A percentile compares a stretch with the other conserved stretches of the same genome.
Evolutionary conservation across 805 yeast species (phyloP).

Genomic region (Candida methanosorbosa): DNA sequence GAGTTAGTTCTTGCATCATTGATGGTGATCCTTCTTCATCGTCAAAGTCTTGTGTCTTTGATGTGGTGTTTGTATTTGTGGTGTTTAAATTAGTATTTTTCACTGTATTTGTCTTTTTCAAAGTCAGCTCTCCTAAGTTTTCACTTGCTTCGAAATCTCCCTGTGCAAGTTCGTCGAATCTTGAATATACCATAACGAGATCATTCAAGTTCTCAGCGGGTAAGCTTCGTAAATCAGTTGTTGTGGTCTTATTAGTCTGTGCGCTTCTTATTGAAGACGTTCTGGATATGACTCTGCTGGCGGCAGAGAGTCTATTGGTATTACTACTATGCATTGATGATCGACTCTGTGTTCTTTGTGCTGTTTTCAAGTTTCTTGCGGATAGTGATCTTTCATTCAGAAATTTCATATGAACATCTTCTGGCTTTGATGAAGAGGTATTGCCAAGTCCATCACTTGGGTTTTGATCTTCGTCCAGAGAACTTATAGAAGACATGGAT

Average conservation of each 20-base stretch:
- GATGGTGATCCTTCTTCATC: background rate
- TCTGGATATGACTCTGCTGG: background rate
- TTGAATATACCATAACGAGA: constrained; percentile 45
- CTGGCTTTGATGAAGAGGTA: background rate
- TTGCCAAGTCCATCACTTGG: no score
- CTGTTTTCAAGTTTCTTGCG: background rate
- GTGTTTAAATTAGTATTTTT: background rate
- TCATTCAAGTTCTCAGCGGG: constrained; percentile 36
- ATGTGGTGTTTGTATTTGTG: no score
- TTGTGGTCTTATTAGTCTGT: background rate
- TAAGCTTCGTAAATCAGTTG: constrained; percentile 18
- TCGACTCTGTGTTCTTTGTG: background rate
- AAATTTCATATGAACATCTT: constrained; percentile 1
- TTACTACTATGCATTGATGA: no score
- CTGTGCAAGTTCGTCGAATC: constrained; percentile 26
- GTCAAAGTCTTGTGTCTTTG: background rate
- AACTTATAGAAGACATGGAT: background rate
- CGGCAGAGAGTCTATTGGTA: constrained; percentile 1
- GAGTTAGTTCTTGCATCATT: background rate
- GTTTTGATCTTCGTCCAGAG: background rate
- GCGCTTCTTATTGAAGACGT: background rate
- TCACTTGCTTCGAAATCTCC: constrained; percentile 10
- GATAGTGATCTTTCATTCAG: constrained; percentile 1
- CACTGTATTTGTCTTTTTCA: background rate
- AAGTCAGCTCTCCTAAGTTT: constrained; percentile 7